A percentile compares a stretch with the other conserved stretches of the same genome.
Evolutionary conservation across 164 flowering plant genomes (phyloP).

Genomic region (Liriodendron chinense): DNA sequence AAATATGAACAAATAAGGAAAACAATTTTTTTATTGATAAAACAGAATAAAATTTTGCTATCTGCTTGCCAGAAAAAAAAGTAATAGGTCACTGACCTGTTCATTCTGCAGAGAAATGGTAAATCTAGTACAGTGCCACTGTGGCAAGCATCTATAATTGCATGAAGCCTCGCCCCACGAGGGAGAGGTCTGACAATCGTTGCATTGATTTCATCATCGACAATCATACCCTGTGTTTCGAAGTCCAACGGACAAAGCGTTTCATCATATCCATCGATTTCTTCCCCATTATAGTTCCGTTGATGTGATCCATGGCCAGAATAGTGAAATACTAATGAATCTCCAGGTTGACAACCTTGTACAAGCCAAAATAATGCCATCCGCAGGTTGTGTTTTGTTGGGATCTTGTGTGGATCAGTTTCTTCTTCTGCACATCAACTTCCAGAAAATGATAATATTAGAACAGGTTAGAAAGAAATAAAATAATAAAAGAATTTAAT

Average conservation of each 20-base stretch:
- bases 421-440: conserved; percentile 49
- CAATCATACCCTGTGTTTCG: conserved; percentile 61
- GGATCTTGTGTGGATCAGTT: conserved; percentile 45
- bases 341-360: conserved; percentile 65
- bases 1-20: neutral
- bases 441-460: neutral
- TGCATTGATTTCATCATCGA: conserved; percentile 70
- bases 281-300: conserved; percentile 50
- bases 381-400: conserved; percentile 62
- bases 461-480: neutral
- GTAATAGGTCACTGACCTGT: conserved; percentile 31
- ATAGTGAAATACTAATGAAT: conserved; percentile 63
- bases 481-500: neutral
- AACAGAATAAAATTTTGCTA: neutral
- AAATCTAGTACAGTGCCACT: conserved; percentile 72
- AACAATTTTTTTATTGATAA: neutral
- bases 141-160: conserved; percentile 72
- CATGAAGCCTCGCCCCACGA: conserved; percentile 63
- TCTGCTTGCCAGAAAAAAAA: neutral
- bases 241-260: conserved; percentile 68
- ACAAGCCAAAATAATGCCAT: conserved; percentile 72
- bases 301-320: conserved; percentile 75
- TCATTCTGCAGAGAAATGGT: conserved; percentile 64
- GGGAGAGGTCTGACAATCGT: conserved; percentile 66
- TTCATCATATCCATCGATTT: conserved; percentile 73